Percentiles rank a stretch among this genome's conserved stretches.
Conservation (phyloP, 2,329 filamentous ascomycete species). For the Talaromyces atroroseus region DNA sequence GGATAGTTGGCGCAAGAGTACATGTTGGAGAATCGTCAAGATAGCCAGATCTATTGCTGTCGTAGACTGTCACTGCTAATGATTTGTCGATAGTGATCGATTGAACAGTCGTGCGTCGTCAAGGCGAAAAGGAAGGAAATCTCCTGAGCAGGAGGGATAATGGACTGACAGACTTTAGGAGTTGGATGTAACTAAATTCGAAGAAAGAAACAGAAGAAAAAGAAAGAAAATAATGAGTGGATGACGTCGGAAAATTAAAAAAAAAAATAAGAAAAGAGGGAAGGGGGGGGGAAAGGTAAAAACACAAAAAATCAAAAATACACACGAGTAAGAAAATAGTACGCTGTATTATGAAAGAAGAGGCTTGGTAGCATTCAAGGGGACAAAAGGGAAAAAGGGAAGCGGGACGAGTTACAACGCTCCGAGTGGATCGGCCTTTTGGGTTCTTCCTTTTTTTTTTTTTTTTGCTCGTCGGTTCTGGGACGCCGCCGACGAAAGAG, state of each 20-base stretch:
- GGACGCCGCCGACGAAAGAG: neutral
- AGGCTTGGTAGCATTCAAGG: neutral
- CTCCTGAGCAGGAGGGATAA: conserved; percentile 8
- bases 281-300: too few species aligned
- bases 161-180: neutral
- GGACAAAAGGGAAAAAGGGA: neutral
- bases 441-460: too few species aligned
- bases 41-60: conserved; percentile 5
- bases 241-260: conserved; percentile 17
- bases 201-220: conserved; percentile 15
- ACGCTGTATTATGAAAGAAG: neutral
- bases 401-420: neutral
- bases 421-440: neutral
- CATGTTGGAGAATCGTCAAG: conserved; percentile 24
- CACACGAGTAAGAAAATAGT: neutral
- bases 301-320: neutral
- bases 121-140: conserved; percentile 9
- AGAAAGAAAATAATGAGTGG: conserved; percentile 15
- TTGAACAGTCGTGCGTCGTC: neutral
- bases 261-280: neutral
- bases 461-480: neutral
- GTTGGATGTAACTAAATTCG: conserved; percentile 4
- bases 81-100: neutral
- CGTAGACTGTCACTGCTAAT: neutral
- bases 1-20: conserved; percentile 46